Conservation (phyloP, 129 eudicot species). For the Lactuca sativa region DNA sequence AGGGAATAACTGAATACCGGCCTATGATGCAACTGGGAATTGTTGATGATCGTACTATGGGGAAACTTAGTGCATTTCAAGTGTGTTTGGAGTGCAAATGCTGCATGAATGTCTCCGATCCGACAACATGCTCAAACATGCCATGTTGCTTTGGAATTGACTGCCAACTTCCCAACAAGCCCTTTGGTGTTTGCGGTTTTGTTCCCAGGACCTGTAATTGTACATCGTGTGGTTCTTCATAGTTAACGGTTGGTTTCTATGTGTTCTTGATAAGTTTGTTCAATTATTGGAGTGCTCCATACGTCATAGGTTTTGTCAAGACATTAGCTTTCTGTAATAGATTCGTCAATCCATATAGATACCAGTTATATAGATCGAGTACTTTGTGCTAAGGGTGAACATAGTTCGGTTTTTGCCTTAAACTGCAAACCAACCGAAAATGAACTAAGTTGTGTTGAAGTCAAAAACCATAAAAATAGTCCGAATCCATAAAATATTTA, state of each 20-base stretch:
- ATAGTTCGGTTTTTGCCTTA: background rate
- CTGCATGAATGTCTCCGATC: constrained; percentile 35
- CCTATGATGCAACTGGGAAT: background rate
- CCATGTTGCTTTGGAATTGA: constrained; percentile 53
- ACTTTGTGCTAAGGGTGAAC: background rate
- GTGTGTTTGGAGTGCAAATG: constrained; percentile 46
- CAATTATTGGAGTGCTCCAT: background rate
- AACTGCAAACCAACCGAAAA: too few relatives aligned
- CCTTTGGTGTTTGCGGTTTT: constrained; percentile 51
- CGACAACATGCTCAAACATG: constrained; percentile 40
- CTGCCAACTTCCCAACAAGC: constrained; percentile 55
- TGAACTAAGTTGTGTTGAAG: too few relatives aligned
- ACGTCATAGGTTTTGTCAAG: background rate
- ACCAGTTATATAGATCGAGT: background rate
- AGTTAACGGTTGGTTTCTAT: background rate
- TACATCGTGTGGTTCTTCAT: constrained; percentile 34
- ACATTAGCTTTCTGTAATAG: background rate
- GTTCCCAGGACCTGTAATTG: constrained; percentile 49
- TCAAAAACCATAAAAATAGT: background rate
- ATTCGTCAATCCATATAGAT: background rate
- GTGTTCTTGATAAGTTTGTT: background rate
- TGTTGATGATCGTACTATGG: background rate
- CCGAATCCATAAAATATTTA: background rate
- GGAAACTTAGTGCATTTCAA: constrained; percentile 42
- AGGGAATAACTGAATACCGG: background rate